A percentile compares a stretch with the other conserved stretches of the same genome.
phyloP scores from a whole-genome alignment of 177 flowering plant genomes.

The Vitis hybrid region DNA sequence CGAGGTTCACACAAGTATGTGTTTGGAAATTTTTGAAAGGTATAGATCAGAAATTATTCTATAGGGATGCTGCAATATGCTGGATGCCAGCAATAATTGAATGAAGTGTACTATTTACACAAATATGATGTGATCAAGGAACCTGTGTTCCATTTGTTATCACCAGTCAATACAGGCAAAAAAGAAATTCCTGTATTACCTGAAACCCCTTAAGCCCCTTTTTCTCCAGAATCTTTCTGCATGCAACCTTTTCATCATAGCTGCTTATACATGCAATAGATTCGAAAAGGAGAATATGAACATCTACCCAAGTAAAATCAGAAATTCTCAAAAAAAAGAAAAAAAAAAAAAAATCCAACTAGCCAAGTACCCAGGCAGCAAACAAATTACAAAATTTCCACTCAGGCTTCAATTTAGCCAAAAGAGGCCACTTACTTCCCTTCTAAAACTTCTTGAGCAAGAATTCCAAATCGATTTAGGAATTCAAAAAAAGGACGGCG shows the following conservation, averaged over 20 bases:
- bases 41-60: no score
- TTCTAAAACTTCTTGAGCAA: slow-evolving; percentile 56
- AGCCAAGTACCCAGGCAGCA: background rate
- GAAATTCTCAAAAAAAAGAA: background rate
- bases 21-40: no score
- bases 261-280: slow-evolving; percentile 28
- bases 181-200: slow-evolving; percentile 28
- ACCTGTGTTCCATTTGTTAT: background rate
- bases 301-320: slow-evolving; percentile 6
- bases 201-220: slow-evolving; percentile 70
- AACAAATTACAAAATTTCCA: background rate
- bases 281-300: slow-evolving; percentile 4
- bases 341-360: background rate
- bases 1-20: no score
- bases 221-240: slow-evolving; percentile 65
- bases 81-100: no score
- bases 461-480: slow-evolving; percentile 66
- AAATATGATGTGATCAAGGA: background rate
- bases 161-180: background rate
- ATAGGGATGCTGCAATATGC: no score
- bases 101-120: no score
- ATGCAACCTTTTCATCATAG: slow-evolving; percentile 62
- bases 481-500: slow-evolving; percentile 72
- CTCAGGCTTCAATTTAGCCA: background rate
- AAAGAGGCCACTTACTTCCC: slow-evolving; percentile 42